A percentile compares a stretch with the other conserved stretches of the same genome.
Evolutionary conservation across 306 rosid species (phyloP).

Genomic region (Potentilla sterilis): DNA sequence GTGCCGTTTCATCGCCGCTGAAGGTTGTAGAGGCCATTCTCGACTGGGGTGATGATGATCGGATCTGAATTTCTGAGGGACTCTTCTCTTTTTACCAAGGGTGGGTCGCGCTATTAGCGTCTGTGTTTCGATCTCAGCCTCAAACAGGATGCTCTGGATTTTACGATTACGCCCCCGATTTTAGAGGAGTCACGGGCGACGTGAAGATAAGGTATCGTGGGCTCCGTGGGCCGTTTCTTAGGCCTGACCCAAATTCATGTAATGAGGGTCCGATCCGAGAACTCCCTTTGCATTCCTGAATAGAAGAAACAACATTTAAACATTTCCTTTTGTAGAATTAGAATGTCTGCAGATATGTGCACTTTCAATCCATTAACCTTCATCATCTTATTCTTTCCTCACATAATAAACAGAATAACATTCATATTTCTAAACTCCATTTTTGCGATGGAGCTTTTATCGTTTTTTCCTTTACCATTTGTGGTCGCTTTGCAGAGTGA

Average conservation of each 20-base stretch:
- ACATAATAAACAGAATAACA: neutral
- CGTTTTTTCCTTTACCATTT: neutral
- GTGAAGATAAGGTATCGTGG: neutral
- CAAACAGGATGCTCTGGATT: neutral
- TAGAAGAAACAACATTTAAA: too few relatives aligned
- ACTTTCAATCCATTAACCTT: too few relatives aligned
- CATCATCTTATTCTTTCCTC: too few relatives aligned
- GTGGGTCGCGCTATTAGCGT: neutral
- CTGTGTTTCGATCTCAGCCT: slow-evolving; percentile 18
- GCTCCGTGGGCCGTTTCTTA: neutral
- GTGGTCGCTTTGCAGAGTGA: too few relatives aligned
- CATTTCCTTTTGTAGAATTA: too few relatives aligned
- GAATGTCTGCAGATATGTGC: too few relatives aligned
- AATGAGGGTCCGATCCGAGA: neutral
- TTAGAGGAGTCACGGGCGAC: neutral
- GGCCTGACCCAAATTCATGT: neutral
- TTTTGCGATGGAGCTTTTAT: too few relatives aligned
- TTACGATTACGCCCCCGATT: slow-evolving; percentile 3
- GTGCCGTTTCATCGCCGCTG: slow-evolving; percentile 69
- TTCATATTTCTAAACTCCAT: neutral
- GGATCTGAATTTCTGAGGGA: slow-evolving; percentile 4
- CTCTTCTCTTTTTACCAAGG: neutral
- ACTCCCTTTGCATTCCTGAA: neutral
- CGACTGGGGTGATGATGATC: neutral
- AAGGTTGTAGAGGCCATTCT: slow-evolving; percentile 35